phyloP scores from a whole-genome alignment of 2,329 filamentous ascomycete species.

The Cytospora piceicola region DNA sequence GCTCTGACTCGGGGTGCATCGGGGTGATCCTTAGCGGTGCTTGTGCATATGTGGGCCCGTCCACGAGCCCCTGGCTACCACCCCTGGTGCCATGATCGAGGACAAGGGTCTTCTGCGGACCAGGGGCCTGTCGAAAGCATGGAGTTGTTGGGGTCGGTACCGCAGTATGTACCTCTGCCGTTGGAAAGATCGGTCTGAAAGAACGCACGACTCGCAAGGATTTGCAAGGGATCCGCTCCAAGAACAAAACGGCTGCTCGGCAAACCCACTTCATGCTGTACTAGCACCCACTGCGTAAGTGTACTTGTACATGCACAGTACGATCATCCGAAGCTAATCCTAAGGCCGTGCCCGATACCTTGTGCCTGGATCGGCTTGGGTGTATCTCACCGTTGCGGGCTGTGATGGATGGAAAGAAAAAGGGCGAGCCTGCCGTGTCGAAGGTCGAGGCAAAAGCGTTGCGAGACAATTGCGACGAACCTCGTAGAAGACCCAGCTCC shows the following conservation, averaged over 20 bases:
- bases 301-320: constrained; percentile 5
- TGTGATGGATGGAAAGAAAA: not conserved
- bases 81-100: constrained; percentile 24
- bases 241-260: constrained; percentile 26
- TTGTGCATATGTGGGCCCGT: constrained; percentile 32
- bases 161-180: constrained; percentile 10
- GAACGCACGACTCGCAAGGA: constrained; percentile 27
- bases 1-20: constrained; percentile 47
- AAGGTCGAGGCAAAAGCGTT: constrained; percentile 20
- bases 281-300: not conserved
- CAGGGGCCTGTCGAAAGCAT: constrained; percentile 25
- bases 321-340: constrained; percentile 24
- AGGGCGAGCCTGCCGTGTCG: not conserved
- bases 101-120: constrained; percentile 26
- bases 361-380: not conserved
- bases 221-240: constrained; percentile 22
- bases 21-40: constrained; percentile 39
- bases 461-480: constrained; percentile 28
- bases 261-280: constrained; percentile 25
- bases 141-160: constrained; percentile 11
- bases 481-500: constrained; percentile 12
- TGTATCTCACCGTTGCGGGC: constrained; percentile 3
- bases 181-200: constrained; percentile 20
- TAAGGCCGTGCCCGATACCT: constrained; percentile 1
- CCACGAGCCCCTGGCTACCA: constrained; percentile 26